Evolutionary conservation across 441 rosid species (phyloP), one percentile per base, ranked within the genome.

Genomic region (Erodium moschatum): DNA sequence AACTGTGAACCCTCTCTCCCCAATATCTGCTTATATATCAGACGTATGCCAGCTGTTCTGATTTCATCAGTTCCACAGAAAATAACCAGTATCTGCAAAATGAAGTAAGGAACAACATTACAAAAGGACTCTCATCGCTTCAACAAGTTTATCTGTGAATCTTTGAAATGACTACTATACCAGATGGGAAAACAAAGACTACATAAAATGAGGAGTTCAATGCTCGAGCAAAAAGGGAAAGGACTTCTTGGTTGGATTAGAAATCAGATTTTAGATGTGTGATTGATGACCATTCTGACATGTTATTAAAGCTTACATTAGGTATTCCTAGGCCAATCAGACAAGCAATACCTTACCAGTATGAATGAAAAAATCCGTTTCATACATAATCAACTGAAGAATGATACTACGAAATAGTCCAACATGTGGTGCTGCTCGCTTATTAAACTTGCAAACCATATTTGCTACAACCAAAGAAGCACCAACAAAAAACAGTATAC

Each of bases 61-160:
- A 85, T 61, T 61, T 82, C 84, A 65, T 79, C 78, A 27, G 83
- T 72, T 27, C 81, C 90, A 81, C 77, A 75, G 81, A 79, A 84
- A 65, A 81, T 27, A 65, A 85, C 89, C 71, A 80, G 64, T 7
- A 80, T 74, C 91, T 85, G 78, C 73, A 50, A 68, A 71, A 42
- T 69, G 4, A 33, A 1, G 4, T 33, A 29, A 29, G 33, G 33
- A 29, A 29, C 18, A 71, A 60, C 5, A 61, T 21, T 5, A 0
- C 33, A 61, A 11, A 61, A 61, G 3, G 9, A 61, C 33, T 61
- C 6, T 24, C 20, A 42, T 42, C 2, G 48, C 13, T 11, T 44
- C 13, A 2, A 44, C 38, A 33, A 33, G 38, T 0, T 33, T 33
- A 33, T 33, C 38, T 33, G 50, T 44, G 50, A 44, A 33, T 33